Conservation (phyloP, 1,139 yeast species). For the Arxiozyma slooffiae region DNA sequence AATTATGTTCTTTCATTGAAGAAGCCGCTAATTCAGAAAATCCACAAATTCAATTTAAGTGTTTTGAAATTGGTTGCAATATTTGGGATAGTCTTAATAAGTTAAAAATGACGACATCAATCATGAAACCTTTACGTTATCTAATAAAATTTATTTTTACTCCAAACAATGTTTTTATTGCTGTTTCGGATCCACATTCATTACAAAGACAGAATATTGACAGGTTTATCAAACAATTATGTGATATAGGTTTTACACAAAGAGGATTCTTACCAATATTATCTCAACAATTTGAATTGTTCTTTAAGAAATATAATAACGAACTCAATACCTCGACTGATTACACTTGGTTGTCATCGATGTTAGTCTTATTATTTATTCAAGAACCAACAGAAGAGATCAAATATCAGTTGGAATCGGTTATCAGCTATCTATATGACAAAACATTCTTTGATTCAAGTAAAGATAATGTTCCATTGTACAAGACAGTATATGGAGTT, state of each 20-base stretch:
- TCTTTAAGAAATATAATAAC: not conserved
- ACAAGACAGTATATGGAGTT: slow-evolving; percentile 46
- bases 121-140: not conserved
- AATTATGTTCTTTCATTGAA: not conserved
- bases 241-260: slow-evolving; percentile 45
- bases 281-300: slow-evolving; percentile 24
- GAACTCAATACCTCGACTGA: not conserved
- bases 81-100: slow-evolving; percentile 49
- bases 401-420: slow-evolving; percentile 50
- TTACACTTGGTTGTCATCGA: slow-evolving; percentile 43
- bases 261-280: slow-evolving; percentile 59
- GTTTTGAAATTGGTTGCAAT: slow-evolving; percentile 31
- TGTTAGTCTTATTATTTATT: slow-evolving; percentile 40
- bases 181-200: not conserved
- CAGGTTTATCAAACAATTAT: slow-evolving; percentile 4
- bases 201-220: not conserved
- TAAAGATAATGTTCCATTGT: slow-evolving; percentile 22
- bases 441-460: slow-evolving; percentile 9
- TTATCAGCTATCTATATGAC: slow-evolving; percentile 47
- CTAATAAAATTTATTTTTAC: slow-evolving; percentile 29
- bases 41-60: not conserved
- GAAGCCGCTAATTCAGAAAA: not conserved
- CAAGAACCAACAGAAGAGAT: slow-evolving; percentile 48
- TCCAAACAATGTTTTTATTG: slow-evolving; percentile 37
- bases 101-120: not conserved